Evolutionary conservation across 805 yeast genomes (phyloP).

Genomic region (Helenozyma rhizophorensis): DNA sequence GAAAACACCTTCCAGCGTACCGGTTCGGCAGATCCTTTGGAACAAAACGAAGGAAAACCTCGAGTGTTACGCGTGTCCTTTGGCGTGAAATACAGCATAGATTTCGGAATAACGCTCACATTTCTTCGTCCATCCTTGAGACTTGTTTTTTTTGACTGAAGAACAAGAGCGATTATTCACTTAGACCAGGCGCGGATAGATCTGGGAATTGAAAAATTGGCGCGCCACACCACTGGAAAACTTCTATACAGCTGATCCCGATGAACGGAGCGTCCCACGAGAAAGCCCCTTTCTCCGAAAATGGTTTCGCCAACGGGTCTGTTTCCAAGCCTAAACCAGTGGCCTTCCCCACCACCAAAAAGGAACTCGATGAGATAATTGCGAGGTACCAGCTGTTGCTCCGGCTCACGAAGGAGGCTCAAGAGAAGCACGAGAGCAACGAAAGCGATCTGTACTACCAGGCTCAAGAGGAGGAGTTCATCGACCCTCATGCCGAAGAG

Average conservation of each 20-base stretch:
- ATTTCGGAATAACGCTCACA: too few species aligned
- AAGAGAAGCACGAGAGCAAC: constrained; percentile 15
- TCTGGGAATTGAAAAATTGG: too few species aligned
- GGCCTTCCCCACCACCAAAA: constrained; percentile 11
- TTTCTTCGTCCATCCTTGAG: too few species aligned
- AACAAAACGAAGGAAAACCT: too few species aligned
- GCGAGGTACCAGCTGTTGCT: constrained; percentile 16
- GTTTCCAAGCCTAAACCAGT: neutral
- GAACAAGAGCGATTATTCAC: too few species aligned
- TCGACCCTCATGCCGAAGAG: constrained; percentile 22
- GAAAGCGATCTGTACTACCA: constrained; percentile 4
- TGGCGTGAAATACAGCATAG: too few species aligned
- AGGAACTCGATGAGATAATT: constrained; percentile 13
- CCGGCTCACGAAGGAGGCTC: constrained; percentile 16
- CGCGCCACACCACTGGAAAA: too few species aligned
- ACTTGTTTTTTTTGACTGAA: too few species aligned
- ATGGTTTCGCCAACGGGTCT: neutral
- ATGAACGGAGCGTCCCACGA: neutral
- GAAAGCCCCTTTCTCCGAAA: neutral
- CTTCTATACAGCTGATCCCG: too few species aligned
- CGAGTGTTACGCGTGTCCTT: too few species aligned
- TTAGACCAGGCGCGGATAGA: too few species aligned
- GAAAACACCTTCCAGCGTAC: neutral
- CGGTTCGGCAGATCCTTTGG: too few species aligned
- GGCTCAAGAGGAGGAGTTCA: constrained; percentile 8